A percentile compares a stretch with the other conserved stretches of the same genome.
phyloP scores from a whole-genome alignment of 2,329 filamentous ascomycete species.

The Calonectria ilicicola region DNA sequence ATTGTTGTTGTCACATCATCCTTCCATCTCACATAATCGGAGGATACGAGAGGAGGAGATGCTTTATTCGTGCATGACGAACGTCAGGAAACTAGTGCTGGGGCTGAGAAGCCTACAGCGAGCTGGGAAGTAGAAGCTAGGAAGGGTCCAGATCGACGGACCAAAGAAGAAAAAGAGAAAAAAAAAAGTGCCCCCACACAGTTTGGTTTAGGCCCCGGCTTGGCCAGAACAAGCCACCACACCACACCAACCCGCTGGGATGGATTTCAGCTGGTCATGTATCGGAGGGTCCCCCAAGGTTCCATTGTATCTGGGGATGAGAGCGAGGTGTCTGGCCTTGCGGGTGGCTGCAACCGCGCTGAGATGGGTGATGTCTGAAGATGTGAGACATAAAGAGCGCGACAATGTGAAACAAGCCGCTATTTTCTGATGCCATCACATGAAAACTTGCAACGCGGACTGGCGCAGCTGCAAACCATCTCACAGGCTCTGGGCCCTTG shows the following conservation, averaged over 20 bases:
- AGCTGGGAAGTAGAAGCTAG: not conserved
- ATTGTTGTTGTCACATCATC: not conserved
- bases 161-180: not conserved
- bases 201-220: slow-evolving; percentile 12
- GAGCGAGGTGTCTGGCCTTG: not conserved
- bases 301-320: not conserved
- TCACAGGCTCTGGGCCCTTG: not conserved
- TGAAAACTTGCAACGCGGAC: not conserved
- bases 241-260: not conserved
- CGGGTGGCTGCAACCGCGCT: slow-evolving; percentile 1
- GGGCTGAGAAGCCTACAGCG: not conserved
- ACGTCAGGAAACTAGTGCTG: not conserved
- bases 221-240: slow-evolving; percentile 15
- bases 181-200: slow-evolving; percentile 6
- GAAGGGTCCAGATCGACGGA: not conserved
- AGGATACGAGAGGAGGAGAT: not conserved
- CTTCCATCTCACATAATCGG: slow-evolving; percentile 7
- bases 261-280: slow-evolving; percentile 9
- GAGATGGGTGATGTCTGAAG: not conserved
- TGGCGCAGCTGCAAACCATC: not conserved
- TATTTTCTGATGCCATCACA: not conserved
- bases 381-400: not conserved
- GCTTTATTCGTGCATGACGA: not conserved
- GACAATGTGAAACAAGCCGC: not conserved
- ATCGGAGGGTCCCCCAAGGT: not conserved